Conservation (phyloP, 2,329 filamentous ascomycete genomes). For the Pseudogymnoascus sp. region DNA sequence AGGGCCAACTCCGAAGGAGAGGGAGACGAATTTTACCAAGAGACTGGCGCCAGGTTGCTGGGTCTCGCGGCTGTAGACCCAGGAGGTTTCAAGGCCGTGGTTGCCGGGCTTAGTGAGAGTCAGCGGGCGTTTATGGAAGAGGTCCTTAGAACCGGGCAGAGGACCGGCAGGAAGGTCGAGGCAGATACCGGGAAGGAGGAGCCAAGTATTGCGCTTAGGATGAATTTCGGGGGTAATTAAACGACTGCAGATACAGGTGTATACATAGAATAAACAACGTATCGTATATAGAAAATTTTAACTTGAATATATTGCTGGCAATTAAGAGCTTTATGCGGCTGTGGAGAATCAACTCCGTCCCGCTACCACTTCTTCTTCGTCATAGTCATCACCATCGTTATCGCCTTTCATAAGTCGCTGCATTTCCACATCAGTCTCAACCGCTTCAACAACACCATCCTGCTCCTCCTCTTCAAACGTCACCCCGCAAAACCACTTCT, state of each 20-base stretch:
- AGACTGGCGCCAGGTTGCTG: slow-evolving; percentile 69
- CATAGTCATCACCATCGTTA: neutral
- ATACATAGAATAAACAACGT: neutral
- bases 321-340: neutral
- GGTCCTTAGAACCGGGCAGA: slow-evolving; percentile 61
- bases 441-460: neutral
- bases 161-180: slow-evolving; percentile 32
- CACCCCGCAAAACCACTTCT: neutral
- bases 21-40: slow-evolving; percentile 46
- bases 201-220: slow-evolving; percentile 88
- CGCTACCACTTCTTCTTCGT: neutral
- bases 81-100: slow-evolving; percentile 63
- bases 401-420: neutral
- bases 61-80: slow-evolving; percentile 76
- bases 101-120: slow-evolving; percentile 61
- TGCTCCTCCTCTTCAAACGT: neutral
- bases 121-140: slow-evolving; percentile 75
- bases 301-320: slow-evolving; percentile 1
- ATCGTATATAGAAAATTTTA: neutral
- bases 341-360: neutral
- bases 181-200: slow-evolving; percentile 42
- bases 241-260: neutral
- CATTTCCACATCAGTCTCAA: neutral
- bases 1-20: slow-evolving; percentile 60
- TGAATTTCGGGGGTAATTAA: slow-evolving; percentile 63